phyloP scores from a whole-genome alignment of 2,329 filamentous ascomycete species.

The Ascochyta fabae region DNA sequence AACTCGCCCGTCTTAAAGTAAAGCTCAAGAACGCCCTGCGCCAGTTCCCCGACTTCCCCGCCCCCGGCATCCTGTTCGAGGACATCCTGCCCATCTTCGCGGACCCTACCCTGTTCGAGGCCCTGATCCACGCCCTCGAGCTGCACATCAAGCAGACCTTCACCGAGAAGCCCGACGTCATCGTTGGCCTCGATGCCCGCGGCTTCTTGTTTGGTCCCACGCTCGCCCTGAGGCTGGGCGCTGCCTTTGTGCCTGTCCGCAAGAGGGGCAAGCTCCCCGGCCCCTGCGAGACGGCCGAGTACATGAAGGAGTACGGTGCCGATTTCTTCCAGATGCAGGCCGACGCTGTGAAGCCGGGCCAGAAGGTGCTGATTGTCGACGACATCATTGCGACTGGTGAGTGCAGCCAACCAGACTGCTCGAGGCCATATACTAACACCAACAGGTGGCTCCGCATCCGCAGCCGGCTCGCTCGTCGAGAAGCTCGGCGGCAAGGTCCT shows the following conservation, averaged over 20 bases:
- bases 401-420: constrained; percentile 38
- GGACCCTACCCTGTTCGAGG: constrained; percentile 73
- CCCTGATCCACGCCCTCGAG: constrained; percentile 83
- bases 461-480: constrained; percentile 83
- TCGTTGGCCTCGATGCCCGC: constrained; percentile 91
- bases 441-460: constrained; percentile 86
- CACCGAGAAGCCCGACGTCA: constrained; percentile 75
- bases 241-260: constrained; percentile 88
- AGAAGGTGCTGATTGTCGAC: constrained; percentile 92
- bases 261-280: constrained; percentile 97
- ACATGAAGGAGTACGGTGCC: constrained; percentile 93
- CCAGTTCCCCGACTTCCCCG: constrained; percentile 90
- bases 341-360: constrained; percentile 81
- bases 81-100: constrained; percentile 98
- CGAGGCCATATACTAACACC: constrained; percentile 11
- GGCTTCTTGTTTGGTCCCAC: constrained; percentile 95
- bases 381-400: constrained; percentile 98
- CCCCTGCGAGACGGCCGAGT: constrained; percentile 81
- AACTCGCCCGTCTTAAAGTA: constrained; percentile 65
- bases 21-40: constrained; percentile 76
- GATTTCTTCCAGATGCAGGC: constrained; percentile 97
- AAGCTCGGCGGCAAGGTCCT: constrained; percentile 85
- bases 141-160: constrained; percentile 75
- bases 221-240: constrained; percentile 80
- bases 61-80: constrained; percentile 92